Conservation (phyloP, 768 basidiomycete species). For the Naganishia kalamii region DNA sequence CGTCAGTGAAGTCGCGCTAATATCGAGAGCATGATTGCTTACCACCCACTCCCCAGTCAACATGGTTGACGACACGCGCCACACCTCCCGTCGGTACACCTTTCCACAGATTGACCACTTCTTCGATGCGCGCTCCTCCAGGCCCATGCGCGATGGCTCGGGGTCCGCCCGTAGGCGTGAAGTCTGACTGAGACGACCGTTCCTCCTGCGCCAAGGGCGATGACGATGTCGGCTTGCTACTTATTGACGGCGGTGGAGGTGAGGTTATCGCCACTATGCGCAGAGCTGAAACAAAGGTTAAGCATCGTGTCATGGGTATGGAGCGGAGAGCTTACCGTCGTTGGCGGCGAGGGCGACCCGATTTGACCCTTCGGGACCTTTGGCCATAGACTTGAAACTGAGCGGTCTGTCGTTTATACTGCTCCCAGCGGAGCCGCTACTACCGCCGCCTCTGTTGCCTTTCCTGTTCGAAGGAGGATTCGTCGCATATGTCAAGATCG, state of each 20-base stretch:
- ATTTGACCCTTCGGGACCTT: conserved; percentile 37
- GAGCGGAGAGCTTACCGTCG: conserved; percentile 10
- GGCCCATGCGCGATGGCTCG: conserved; percentile 26
- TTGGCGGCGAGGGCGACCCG: conserved; percentile 40
- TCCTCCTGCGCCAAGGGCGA: conserved; percentile 2
- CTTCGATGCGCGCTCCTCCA: conserved; percentile 35
- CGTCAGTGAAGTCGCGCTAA: no score
- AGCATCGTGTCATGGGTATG: background rate
- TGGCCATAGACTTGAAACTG: conserved; percentile 31
- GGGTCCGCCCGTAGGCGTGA: background rate
- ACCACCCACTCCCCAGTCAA: conserved; percentile 44
- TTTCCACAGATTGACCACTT: conserved; percentile 43
- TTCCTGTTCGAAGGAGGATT: background rate
- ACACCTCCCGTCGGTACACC: conserved; percentile 29
- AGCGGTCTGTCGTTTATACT: conserved; percentile 1
- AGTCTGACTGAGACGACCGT: conserved; percentile 8
- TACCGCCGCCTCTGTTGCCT: background rate
- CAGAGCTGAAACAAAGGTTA: conserved; percentile 28
- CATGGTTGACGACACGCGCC: conserved; percentile 37
- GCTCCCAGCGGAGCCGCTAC: background rate
- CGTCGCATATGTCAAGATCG: conserved; percentile 1
- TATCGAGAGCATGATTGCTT: conserved; percentile 17
- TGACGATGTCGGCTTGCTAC: conserved; percentile 19
- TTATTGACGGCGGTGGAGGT: background rate
- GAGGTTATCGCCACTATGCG: conserved; percentile 31